Evolutionary conservation across 495 filamentous ascomycete genomes (phyloP), one percentile per base, ranked within the genome.

Genomic region (Tuber aestivum): DNA sequence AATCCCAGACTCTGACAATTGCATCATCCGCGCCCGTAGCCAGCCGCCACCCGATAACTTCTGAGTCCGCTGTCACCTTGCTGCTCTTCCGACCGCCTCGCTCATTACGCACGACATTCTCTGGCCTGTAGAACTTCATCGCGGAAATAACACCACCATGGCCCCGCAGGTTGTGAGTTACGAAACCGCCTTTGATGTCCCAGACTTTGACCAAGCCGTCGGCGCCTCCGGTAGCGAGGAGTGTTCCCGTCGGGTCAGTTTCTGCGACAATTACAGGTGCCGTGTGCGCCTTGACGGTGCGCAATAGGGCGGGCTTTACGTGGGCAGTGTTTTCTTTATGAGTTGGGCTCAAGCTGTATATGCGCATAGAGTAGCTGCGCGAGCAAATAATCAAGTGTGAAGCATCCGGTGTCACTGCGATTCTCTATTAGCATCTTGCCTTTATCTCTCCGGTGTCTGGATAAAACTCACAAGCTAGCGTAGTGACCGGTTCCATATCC

Each of bases 131-230:
- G 83, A 99, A 99, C 81, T 90, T 90, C 38, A 98, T 86, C 9
- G 95, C 93, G 9, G 95, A 97, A 37, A 99, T 89, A 48, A 98
- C 88, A 9, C 95, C 93, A 78, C 92, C 91, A 75, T 95, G 94
- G 23, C 95, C 95, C 78, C 93, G 91, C 83, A 99, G 94, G 3
- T 94, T 97, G 84, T 99, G 95, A 23, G 95, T 99, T 40, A 93
- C 89, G 83, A 90, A 98, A 21, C 95, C 96, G 27, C 92, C 94
- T 75, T 87, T 85, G 50, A 99, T 94, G 85, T 99, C 96, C 94
- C 93, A 98, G 72, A 99, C 91, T 84, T 99, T 99, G 77, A 97
- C 91, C 6, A 90, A 88, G 40, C 95, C 95, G 84, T 98, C 95
- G 12, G 95, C 93, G 38, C 90, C 92, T 73, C 95, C 95, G 32